Base-by-base conservation (phyloP, 768 basidiomycete species). In the Tulasnella sp. region DNA sequence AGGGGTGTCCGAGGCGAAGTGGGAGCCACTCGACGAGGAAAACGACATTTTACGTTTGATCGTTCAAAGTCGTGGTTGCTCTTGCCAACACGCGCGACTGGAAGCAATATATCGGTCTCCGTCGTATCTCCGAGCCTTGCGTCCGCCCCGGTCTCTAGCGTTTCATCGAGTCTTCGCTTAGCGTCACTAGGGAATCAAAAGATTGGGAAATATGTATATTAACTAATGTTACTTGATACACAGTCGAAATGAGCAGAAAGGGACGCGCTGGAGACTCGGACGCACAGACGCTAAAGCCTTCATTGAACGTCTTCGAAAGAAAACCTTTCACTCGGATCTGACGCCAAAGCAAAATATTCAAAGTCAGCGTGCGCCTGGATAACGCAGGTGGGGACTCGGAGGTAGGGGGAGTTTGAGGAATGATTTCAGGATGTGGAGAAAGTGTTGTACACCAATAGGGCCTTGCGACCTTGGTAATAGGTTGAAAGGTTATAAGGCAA, bases 11-110 rank as follows among this genome's bases (percentile, higher is more conserved):
- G 46, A 37, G 54, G 46, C 34, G 28, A 46, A 76, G 22, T 76
- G 46, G 9, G 46, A 37, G n/a, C 46, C 34, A 22, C 8, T 50
- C 1, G 76, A 76, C 54, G 42, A 46, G 46, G 31, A 76, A 41
- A 40, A 75, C 4, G 74, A 75, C 74, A 75, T 75, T n/a, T n/a
- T 20, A 37, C 34, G 48, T 31, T 75, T 69, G 64, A 3, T 69
- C 5, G 60, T 37, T 34, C 54, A n/a, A 54, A 8, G 64, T 69
- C 28, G 64, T 69, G 31, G 64, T 69, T 69, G 64, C 34, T 69
- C 64, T 37, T 69, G 64, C 64, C 31, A 69, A 37, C 64, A 69
- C 64, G 64, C 64, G 64, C 31, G 4, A 9, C 16, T 69, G 24
- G 34, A 28, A n/a, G 2, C 18, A 28, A 24, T 7, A 16, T 31